A percentile compares a stretch with the other conserved stretches of the same genome.
Evolutionary conservation across 495 filamentous ascomycete species (phyloP).

Genomic region (Umbilicaria muhlenbergii): DNA sequence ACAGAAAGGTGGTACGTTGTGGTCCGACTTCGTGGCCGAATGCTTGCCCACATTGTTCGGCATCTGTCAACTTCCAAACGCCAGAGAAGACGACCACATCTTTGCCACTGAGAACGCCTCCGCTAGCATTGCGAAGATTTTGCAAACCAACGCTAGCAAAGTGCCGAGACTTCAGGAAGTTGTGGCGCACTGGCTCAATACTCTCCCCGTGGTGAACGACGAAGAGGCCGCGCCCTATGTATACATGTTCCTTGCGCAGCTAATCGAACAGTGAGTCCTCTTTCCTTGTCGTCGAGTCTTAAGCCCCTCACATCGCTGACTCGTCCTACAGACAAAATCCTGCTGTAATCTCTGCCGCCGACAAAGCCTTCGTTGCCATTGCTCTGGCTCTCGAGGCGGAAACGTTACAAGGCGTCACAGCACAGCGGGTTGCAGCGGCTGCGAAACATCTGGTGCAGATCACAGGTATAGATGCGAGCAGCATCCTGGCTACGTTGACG

Average conservation of each 20-base stretch:
- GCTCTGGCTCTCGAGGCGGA: slow-evolving; percentile 80
- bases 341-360: slow-evolving; percentile 41
- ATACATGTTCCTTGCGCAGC: slow-evolving; percentile 75
- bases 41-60: slow-evolving; percentile 70
- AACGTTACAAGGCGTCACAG: slow-evolving; percentile 71
- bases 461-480: slow-evolving; percentile 52
- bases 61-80: slow-evolving; percentile 60
- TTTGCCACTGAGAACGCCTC: slow-evolving; percentile 98
- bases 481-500: slow-evolving; percentile 51
- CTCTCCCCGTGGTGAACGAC: slow-evolving; percentile 81
- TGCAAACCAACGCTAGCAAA: slow-evolving; percentile 70
- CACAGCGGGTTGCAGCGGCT: slow-evolving; percentile 51
- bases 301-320: slow-evolving; percentile 8
- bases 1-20: slow-evolving; percentile 72
- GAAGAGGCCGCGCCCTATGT: slow-evolving; percentile 96
- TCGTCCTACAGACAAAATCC: slow-evolving; percentile 59
- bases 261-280: slow-evolving; percentile 80
- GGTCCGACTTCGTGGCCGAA: slow-evolving; percentile 68
- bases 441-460: slow-evolving; percentile 57
- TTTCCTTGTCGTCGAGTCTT: background rate
- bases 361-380: slow-evolving; percentile 70
- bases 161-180: slow-evolving; percentile 59
- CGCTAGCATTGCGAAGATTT: slow-evolving; percentile 88
- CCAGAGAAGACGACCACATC: slow-evolving; percentile 81
- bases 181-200: slow-evolving; percentile 68